Percentiles rank a stretch among this genome's conserved stretches.
Evolutionary conservation across 78 protist genomes (phyloP).

Genomic region (Acrasis kona): DNA sequence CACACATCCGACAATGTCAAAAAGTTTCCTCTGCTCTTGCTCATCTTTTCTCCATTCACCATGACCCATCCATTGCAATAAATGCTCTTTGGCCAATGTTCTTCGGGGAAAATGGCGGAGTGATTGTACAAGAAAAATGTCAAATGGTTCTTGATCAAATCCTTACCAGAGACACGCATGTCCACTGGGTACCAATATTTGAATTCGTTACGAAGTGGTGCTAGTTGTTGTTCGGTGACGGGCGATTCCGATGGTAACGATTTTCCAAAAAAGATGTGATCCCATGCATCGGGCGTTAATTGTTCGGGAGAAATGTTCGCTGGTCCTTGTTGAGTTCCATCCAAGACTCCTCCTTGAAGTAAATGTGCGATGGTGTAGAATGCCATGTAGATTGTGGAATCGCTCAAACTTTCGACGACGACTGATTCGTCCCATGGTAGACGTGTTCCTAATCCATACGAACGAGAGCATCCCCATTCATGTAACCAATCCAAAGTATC

Average conservation of each 20-base stretch:
- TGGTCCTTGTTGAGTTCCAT: constrained; percentile 60
- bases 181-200: constrained; percentile 97
- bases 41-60: constrained; percentile 95
- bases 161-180: constrained; percentile 95
- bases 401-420: constrained; percentile 98
- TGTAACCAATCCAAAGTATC: constrained; percentile 55
- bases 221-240: constrained; percentile 51
- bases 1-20: constrained; percentile 56
- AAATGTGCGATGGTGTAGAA: constrained; percentile 96
- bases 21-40: constrained; percentile 98
- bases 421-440: constrained; percentile 87
- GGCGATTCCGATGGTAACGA: constrained; percentile 9
- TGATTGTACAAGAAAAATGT: constrained; percentile 97
- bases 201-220: constrained; percentile 70
- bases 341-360: constrained; percentile 66
- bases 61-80: constrained; percentile 90
- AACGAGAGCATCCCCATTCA: constrained; percentile 99
- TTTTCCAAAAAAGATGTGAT: constrained; percentile 37
- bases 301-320: constrained; percentile 61
- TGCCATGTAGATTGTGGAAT: constrained; percentile 99
- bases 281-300: constrained; percentile 59
- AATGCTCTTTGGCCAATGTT: constrained; percentile 71
- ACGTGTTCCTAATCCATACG: constrained; percentile 95
- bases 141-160: constrained; percentile 96
- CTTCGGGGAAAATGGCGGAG: constrained; percentile 80